These are phyloP conservation scores for Amylostereum chailletii DNA, from an alignment of 1,284 basidiomycete genomes.

Conservation along the genomic window DNA sequence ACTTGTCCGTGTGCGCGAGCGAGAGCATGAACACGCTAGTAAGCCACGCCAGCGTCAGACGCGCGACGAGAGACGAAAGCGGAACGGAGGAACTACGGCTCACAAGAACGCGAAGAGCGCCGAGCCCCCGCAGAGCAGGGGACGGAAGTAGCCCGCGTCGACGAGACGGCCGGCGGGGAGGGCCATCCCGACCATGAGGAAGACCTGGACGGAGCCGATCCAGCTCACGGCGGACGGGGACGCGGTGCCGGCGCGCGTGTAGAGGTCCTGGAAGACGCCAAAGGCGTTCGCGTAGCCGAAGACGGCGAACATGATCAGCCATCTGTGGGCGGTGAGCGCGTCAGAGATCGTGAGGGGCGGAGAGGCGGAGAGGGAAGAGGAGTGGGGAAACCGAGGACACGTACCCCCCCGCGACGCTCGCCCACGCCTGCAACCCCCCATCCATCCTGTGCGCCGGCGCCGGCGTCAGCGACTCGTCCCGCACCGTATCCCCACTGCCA, in stretches of 20 bases:
- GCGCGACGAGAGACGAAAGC: neutral
- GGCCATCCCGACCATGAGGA: constrained; percentile 11
- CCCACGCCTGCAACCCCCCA: neutral
- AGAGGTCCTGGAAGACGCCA: constrained; percentile 18
- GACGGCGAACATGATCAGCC: constrained; percentile 12
- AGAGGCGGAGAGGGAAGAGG: no score
- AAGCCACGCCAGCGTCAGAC: neutral
- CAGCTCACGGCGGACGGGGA: constrained; percentile 15
- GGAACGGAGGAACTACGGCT: neutral
- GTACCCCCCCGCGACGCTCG: neutral
- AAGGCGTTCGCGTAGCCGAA: constrained; percentile 15
- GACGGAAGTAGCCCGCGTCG: constrained; percentile 14
- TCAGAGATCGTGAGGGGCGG: no score
- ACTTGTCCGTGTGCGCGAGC: constrained; percentile 8
- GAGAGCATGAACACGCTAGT: constrained; percentile 15
- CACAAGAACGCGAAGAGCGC: constrained; percentile 10
- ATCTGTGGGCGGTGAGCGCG: constrained; percentile 1
- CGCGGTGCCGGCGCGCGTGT: constrained; percentile 9
- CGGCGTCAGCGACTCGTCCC: no score
- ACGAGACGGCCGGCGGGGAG: constrained; percentile 13
- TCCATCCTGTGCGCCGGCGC: neutral
- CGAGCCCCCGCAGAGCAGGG: constrained; percentile 8
- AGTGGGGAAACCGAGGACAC: neutral
- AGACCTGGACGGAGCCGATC: constrained; percentile 17
- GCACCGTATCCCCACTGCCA: no score